Percentiles rank a stretch among this genome's conserved stretches.
These are phyloP conservation scores for Berberis thunbergii DNA, from an alignment of 164 flowering plant species.

Conservation along the genomic window DNA sequence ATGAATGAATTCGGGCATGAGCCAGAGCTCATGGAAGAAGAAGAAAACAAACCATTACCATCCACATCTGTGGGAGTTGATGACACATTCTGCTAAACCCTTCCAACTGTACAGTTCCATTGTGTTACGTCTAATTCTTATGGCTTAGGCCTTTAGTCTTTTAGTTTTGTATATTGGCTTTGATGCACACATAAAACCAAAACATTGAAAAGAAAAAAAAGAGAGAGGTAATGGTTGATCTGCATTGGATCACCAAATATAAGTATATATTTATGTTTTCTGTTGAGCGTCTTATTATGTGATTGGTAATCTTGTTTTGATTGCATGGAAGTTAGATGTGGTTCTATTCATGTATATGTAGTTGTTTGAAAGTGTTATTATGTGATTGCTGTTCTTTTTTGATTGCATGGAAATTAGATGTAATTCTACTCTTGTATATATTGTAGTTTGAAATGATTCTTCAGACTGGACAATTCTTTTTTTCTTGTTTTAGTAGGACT, in stretches of 20 bases:
- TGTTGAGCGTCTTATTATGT: too few relatives aligned
- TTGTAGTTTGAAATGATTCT: too few relatives aligned
- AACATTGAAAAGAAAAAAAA: conserved; percentile 5
- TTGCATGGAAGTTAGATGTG: too few relatives aligned
- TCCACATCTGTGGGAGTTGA: conserved; percentile 33
- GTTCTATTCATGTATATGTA: too few relatives aligned
- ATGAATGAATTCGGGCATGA: conserved; percentile 65
- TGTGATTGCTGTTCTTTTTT: too few relatives aligned
- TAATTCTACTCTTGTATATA: too few relatives aligned
- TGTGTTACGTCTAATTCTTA: conserved; percentile 16
- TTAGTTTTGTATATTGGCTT: conserved; percentile 22
- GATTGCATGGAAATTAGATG: too few relatives aligned
- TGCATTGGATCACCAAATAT: conserved; percentile 16
- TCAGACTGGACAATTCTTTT: too few relatives aligned
- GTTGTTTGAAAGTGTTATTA: too few relatives aligned
- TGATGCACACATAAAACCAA: conserved; percentile 9
- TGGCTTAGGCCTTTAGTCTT: background rate
- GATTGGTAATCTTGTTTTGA: too few relatives aligned
- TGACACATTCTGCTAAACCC: conserved; percentile 41
- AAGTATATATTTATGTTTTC: too few relatives aligned
- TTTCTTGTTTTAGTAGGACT: too few relatives aligned
- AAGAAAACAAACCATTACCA: conserved; percentile 25
- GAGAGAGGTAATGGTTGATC: conserved; percentile 9
- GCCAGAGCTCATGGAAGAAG: conserved; percentile 68
- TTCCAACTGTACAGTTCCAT: conserved; percentile 18